These are phyloP conservation scores for Phytophthora tentaculata DNA, from an alignment of 352 stramenopile species.

Conservation along the genomic window DNA sequence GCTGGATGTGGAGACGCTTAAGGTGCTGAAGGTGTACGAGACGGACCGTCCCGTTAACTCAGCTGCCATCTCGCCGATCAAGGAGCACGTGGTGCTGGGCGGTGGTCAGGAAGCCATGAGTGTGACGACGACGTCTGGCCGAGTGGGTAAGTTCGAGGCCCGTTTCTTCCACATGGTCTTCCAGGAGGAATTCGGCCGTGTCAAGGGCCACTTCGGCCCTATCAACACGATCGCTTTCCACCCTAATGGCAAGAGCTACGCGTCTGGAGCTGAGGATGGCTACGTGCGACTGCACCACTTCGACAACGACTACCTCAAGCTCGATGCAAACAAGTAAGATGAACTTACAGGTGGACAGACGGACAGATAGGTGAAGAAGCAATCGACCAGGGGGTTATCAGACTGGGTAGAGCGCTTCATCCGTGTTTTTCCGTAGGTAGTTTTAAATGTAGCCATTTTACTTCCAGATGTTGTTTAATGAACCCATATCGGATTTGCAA, in stretches of 20 bases:
- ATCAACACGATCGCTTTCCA: conserved; percentile 99
- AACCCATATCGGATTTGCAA: conserved; percentile 31
- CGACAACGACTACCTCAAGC: conserved; percentile 97
- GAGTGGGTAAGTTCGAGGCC: conserved; percentile 94
- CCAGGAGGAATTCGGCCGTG: conserved; percentile 98
- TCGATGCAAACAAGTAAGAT: conserved; percentile 33
- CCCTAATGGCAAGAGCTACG: conserved; percentile 98
- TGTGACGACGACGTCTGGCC: conserved; percentile 96
- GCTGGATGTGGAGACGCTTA: conserved; percentile 94
- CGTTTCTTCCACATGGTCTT: conserved; percentile 99
- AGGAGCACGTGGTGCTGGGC: conserved; percentile 96
- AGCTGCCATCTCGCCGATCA: conserved; percentile 96
- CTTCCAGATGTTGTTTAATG: conserved; percentile 12
- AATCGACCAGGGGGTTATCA: too few relatives aligned
- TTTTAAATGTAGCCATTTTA: conserved; percentile 44
- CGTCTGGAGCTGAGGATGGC: conserved; percentile 98
- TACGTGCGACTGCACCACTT: conserved; percentile 98
- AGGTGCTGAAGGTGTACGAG: conserved; percentile 98
- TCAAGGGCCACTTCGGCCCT: conserved; percentile 99
- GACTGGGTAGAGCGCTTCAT: conserved; percentile 25
- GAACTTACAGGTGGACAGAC: conserved; percentile 16
- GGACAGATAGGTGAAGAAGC: background rate
- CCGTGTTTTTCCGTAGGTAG: conserved; percentile 31
- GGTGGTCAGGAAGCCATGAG: conserved; percentile 99
- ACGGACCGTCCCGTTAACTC: conserved; percentile 99